Evolutionary conservation across 23 red algal species (phyloP), one percentile per base, ranked within the genome.

Genomic region (Gracilariopsis chorda): DNA sequence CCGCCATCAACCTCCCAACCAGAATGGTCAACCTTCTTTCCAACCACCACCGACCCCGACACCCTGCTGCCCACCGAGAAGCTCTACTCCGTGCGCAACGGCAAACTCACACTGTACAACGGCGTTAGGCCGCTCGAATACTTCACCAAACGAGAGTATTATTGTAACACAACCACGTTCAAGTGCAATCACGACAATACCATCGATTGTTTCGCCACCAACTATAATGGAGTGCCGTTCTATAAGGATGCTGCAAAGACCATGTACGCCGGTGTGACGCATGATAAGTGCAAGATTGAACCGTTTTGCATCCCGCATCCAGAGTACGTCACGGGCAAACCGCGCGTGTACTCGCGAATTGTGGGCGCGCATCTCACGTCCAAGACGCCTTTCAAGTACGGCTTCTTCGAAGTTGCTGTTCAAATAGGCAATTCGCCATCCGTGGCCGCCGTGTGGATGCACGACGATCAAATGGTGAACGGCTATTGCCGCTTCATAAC

Each of bases 281-380:
- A 80, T 45, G 76, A 80, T 48, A 80, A 80, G 52, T 80, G 76
- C 48, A 80, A 80, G 48, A 80, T 80, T 53, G 76, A 80, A 28
- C 76, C 76, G 29, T 80, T 48, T 27, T 80, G 76, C 52, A 80
- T 80, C 35, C 76, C 76, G 14, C 76, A 80, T 36, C 76, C 48
- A 0, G 48, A 80, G 35, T 57, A 48, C 55, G 48, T 80, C 0
- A 80, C 76, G 1, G 76, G 76, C 28, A 59, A 58, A 35, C 48
- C 76, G 3, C 30, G 76, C 3, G 76, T 59, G 35, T 80, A 80
- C 48, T 29, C n/a, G 19, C 76, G 76, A 12, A 16, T 80, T 19
- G 76, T 80, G 17, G 48, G 48, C 10, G 48, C 76, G 76, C 76
- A 80, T 28, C 24, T 80, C 52, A 80, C 76, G 1, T 57, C 48